Base-by-base conservation (phyloP, 1,284 basidiomycete species). In the Puccinia horiana region DNA sequence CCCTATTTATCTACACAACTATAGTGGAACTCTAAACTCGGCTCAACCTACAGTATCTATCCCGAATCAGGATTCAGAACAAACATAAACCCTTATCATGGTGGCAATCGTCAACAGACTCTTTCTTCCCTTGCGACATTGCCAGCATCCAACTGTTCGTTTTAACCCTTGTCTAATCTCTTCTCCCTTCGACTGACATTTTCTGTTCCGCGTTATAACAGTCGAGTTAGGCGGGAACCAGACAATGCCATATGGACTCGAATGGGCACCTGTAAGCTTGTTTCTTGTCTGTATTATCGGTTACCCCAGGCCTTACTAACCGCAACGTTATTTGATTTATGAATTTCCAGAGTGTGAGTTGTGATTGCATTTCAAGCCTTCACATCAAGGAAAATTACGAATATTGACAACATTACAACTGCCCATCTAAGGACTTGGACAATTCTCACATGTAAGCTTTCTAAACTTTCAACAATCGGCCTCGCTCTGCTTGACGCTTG, bases 51-150 rank as follows among this genome's bases (percentile, higher is more conserved):
- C 23, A 44, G 20, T 18, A 81, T 73, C 35, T 81, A 74, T 47
- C 49, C 58, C 40, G 47, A 83, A 42, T 81, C 83, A 74, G 83
- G 83, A 12, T 44, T 75, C 44, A 79, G 42, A 42, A 74, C 79
- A 18, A 81, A 61, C 49, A 26, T 85, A 20, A 86, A 86, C 72
- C 58, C 83, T 18, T 86, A 86, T 81, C 84, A 83, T 16, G 86
- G 86, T 29, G 84, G 83, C 0, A 82, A 83, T 23, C 85, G 85
- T 78, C 86, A 87, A 82, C 85, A 86, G 82, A 84, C 86, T 6
- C 84, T 85, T 1, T 86, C 85, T 5, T 83, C 84, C 32, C 75
- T 86, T 16, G 84, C 84, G 9, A 84, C 84, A 26, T 84, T 84
- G n/a, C 70, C 83, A 1, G 79, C 83, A 12, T 54, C 63, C 11